Evolutionary conservation across 208 protist genomes (phyloP).

Genomic region (Wallacemonas sp.): DNA sequence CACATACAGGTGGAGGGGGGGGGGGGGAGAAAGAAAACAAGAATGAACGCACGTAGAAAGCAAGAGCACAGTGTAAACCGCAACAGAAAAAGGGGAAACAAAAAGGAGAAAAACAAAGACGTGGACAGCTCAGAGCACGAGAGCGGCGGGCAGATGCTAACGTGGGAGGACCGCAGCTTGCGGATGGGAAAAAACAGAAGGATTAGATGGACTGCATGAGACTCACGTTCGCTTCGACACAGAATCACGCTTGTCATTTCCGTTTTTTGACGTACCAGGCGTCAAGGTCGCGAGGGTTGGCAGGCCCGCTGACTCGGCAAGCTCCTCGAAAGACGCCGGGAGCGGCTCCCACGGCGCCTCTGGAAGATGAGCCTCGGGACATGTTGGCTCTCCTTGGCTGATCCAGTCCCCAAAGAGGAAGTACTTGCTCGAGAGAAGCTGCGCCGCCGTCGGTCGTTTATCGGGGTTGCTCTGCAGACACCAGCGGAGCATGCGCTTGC

Average conservation of each 20-base stretch:
- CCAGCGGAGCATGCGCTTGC: constrained; percentile 55
- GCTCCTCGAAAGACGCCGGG: constrained; percentile 40
- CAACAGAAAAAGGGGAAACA: constrained; percentile 5
- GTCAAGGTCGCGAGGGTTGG: constrained; percentile 14
- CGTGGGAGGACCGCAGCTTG: too few species aligned
- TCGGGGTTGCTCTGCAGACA: constrained; percentile 54
- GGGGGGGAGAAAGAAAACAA: neutral
- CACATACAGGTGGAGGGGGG: neutral
- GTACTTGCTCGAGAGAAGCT: constrained; percentile 65
- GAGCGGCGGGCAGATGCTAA: too few species aligned
- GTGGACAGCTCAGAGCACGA: too few species aligned
- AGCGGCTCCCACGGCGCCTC: constrained; percentile 53
- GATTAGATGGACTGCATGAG: too few species aligned
- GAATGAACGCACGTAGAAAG: neutral
- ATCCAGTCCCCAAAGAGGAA: constrained; percentile 80
- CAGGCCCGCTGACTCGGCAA: constrained; percentile 33
- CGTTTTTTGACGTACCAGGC: neutral
- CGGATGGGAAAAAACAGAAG: too few species aligned
- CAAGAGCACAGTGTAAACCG: neutral
- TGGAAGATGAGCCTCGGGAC: constrained; percentile 14
- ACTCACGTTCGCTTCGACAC: too few species aligned
- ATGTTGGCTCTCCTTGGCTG: neutral
- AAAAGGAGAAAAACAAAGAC: neutral
- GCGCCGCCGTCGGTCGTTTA: constrained; percentile 59
- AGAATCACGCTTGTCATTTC: too few species aligned